These are phyloP conservation scores for Dioszegia aurantiaca DNA, from an alignment of 768 basidiomycete species.

Conservation along the genomic window DNA sequence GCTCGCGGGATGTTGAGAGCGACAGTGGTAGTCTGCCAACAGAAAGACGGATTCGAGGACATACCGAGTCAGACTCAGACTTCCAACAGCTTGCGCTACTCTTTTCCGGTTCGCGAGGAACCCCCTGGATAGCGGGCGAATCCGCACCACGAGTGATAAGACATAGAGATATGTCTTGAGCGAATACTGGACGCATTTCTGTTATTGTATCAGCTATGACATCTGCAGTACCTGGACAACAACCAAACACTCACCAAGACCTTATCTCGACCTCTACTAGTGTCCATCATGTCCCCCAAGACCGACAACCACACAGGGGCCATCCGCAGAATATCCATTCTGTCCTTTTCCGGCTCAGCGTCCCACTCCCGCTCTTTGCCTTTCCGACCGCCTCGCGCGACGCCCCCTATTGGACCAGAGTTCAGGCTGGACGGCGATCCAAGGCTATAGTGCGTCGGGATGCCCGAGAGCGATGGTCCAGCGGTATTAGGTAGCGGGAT, in stretches of 20 bases:
- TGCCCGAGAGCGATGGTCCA: slow-evolving; percentile 33
- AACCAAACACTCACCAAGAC: slow-evolving; percentile 35
- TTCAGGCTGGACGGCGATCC: not conserved
- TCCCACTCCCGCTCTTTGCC: slow-evolving; percentile 11
- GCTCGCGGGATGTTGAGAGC: too few species aligned
- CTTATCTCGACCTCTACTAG: slow-evolving; percentile 47
- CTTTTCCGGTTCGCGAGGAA: slow-evolving; percentile 36
- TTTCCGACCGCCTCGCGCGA: not conserved
- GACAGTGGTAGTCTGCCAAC: too few species aligned
- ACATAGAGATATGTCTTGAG: slow-evolving; percentile 46
- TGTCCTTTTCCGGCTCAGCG: not conserved
- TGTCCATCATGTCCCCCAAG: slow-evolving; percentile 37
- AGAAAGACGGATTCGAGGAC: too few species aligned
- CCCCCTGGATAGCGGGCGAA: slow-evolving; percentile 34
- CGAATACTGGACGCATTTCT: slow-evolving; percentile 50
- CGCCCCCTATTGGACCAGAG: not conserved
- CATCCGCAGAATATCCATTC: not conserved
- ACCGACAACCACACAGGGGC: slow-evolving; percentile 14
- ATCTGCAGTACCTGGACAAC: not conserved
- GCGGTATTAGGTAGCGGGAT: not conserved
- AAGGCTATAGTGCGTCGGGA: not conserved
- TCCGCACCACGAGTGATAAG: slow-evolving; percentile 25
- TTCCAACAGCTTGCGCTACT: slow-evolving; percentile 31
- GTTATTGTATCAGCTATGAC: not conserved
- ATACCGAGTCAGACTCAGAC: slow-evolving; percentile 43